phyloP scores from a whole-genome alignment of 305 asterid genomes.

The Monarda citriodora region DNA sequence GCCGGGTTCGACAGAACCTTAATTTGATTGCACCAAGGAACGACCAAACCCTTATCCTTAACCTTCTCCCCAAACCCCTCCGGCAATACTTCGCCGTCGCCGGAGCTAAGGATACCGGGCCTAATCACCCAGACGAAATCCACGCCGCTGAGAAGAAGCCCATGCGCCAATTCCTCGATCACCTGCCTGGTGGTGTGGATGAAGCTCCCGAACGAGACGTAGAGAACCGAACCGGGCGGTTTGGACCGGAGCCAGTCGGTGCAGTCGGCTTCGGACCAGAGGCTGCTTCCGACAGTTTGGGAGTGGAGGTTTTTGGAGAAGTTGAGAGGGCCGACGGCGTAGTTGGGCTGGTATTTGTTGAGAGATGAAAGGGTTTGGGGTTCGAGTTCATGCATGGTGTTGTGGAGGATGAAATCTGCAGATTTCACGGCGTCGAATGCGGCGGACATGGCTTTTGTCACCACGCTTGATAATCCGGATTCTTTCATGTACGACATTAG shows the following conservation, averaged over 20 bases:
- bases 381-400: constrained; percentile 63
- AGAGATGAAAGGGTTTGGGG: constrained; percentile 34
- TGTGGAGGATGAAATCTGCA: constrained; percentile 58
- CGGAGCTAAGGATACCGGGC: constrained; percentile 37
- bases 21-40: constrained; percentile 60
- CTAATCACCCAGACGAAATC: constrained; percentile 57
- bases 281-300: constrained; percentile 25
- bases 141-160: constrained; percentile 46
- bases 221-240: constrained; percentile 47
- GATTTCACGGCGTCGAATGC: constrained; percentile 34
- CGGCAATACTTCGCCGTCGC: constrained; percentile 33
- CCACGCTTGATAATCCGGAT: constrained; percentile 25
- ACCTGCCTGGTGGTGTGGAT: constrained; percentile 38
- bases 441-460: constrained; percentile 39
- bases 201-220: constrained; percentile 65
- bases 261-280: constrained; percentile 62
- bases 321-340: constrained; percentile 59
- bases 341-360: constrained; percentile 34
- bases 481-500: constrained; percentile 45
- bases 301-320: constrained; percentile 24
- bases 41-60: constrained; percentile 35
- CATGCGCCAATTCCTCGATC: constrained; percentile 45
- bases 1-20: constrained; percentile 49
- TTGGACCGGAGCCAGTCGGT: constrained; percentile 46
- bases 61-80: constrained; percentile 36